A percentile compares a stretch with the other conserved stretches of the same genome.
phyloP scores from a whole-genome alignment of 2,329 filamentous ascomycete species.

The Aulographum hederae region DNA sequence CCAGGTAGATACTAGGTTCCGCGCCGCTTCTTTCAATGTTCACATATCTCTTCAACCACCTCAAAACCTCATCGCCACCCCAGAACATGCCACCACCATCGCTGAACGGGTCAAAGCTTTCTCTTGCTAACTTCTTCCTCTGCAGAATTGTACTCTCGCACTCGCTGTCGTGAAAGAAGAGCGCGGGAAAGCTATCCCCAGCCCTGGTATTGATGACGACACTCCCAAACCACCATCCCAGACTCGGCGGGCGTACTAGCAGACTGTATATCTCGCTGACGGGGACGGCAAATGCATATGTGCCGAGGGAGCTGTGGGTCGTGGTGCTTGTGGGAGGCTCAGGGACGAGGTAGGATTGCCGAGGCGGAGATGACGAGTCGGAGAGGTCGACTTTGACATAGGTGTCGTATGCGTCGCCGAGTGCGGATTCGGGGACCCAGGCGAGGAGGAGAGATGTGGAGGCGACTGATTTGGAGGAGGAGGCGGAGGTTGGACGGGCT shows the following conservation, averaged over 20 bases:
- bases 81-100: conserved; percentile 81
- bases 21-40: conserved; percentile 65
- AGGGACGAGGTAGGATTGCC: conserved; percentile 77
- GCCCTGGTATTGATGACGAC: conserved; percentile 80
- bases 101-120: conserved; percentile 81
- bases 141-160: conserved; percentile 91
- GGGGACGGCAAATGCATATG: conserved; percentile 83
- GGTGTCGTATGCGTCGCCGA: conserved; percentile 70
- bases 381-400: conserved; percentile 93
- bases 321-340: conserved; percentile 73
- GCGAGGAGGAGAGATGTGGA: conserved; percentile 67
- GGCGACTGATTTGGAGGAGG: conserved; percentile 25
- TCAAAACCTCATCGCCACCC: conserved; percentile 88
- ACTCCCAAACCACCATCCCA: conserved; percentile 98
- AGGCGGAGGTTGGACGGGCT: conserved; percentile 21
- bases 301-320: conserved; percentile 43
- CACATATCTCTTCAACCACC: conserved; percentile 78
- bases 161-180: conserved; percentile 96
- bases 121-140: conserved; percentile 66
- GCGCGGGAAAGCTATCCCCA: conserved; percentile 82
- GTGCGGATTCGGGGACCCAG: conserved; percentile 78
- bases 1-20: conserved; percentile 78
- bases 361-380: conserved; percentile 62
- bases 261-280: conserved; percentile 82
- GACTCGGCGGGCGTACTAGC: conserved; percentile 72